A percentile compares a stretch with the other conserved stretches of the same genome.
phyloP scores from a whole-genome alignment of 2,329 filamentous ascomycete species.

The Microcyclospora tardicrescens region DNA sequence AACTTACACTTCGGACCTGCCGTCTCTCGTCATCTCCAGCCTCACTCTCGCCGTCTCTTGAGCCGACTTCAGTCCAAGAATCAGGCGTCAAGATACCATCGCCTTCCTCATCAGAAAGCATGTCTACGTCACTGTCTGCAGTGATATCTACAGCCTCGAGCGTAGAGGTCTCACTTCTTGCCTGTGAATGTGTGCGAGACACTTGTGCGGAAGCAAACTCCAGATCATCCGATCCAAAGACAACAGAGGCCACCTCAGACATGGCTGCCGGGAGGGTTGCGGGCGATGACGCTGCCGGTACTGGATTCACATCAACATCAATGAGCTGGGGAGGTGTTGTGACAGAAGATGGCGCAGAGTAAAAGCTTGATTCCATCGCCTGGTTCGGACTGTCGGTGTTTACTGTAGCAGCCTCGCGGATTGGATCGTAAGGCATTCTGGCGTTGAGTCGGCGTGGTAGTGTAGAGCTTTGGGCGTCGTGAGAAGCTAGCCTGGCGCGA shows the following conservation, averaged over 20 bases:
- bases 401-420: conserved; percentile 16
- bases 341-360: conserved; percentile 16
- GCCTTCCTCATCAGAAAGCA: conserved; percentile 23
- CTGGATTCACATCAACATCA: conserved; percentile 10
- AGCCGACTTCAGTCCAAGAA: conserved; percentile 27
- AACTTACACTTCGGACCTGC: no score
- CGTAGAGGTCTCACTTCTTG: conserved; percentile 11
- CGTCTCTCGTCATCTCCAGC: conserved; percentile 8
- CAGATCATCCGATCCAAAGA: conserved; percentile 15
- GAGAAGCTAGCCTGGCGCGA: conserved; percentile 17
- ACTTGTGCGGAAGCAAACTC: conserved; percentile 12
- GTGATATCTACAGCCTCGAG: conserved; percentile 19
- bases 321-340: conserved; percentile 11
- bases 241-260: no score
- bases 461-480: conserved; percentile 9
- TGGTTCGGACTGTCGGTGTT: conserved; percentile 3
- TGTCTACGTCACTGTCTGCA: conserved; percentile 23
- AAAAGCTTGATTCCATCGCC: conserved; percentile 17
- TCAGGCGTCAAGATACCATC: conserved; percentile 23
- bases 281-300: no score
- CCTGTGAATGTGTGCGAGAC: conserved; percentile 9
- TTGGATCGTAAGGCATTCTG: conserved; percentile 16
- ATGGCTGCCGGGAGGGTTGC: no score
- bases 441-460: neutral
- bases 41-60: conserved; percentile 22